These are phyloP conservation scores for Cytospora chrysosperma DNA, from an alignment of 2,329 filamentous ascomycete species.

Conservation along the genomic window DNA sequence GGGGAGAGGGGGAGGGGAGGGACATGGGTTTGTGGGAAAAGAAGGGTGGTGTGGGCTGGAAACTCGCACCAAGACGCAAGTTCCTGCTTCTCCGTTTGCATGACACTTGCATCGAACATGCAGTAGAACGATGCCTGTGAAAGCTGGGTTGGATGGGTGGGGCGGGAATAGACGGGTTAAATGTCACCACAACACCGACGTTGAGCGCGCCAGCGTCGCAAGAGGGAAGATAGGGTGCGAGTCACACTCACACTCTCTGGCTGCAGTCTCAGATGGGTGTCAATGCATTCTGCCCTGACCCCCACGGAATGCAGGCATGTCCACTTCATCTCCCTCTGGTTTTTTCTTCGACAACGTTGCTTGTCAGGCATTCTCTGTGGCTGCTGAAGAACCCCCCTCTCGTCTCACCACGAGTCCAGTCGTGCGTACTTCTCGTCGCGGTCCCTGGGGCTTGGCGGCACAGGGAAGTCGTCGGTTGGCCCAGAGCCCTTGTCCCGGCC, in stretches of 20 bases:
- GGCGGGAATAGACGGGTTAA: constrained; percentile 17
- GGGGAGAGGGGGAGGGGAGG: no score
- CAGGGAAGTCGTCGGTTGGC: neutral
- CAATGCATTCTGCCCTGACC: neutral
- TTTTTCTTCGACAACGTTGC: neutral
- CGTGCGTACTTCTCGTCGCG: neutral
- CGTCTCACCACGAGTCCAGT: no score
- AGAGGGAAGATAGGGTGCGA: neutral
- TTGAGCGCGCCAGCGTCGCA: constrained; percentile 4
- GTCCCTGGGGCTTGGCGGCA: neutral
- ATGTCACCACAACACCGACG: neutral
- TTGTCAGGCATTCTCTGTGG: neutral
- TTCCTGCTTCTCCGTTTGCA: neutral
- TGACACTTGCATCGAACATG: neutral
- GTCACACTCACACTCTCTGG: neutral
- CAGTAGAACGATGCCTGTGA: neutral
- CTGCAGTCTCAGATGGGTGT: neutral
- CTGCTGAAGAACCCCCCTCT: neutral
- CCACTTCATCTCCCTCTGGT: neutral
- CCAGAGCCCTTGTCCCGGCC: neutral
- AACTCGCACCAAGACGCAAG: neutral
- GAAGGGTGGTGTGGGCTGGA: constrained; percentile 1
- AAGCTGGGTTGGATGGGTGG: constrained; percentile 9
- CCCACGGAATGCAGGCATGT: neutral
- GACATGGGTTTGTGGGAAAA: no score